phyloP scores from a whole-genome alignment of 2,329 filamentous ascomycete species.

The Acrodontium crateriforme region DNA sequence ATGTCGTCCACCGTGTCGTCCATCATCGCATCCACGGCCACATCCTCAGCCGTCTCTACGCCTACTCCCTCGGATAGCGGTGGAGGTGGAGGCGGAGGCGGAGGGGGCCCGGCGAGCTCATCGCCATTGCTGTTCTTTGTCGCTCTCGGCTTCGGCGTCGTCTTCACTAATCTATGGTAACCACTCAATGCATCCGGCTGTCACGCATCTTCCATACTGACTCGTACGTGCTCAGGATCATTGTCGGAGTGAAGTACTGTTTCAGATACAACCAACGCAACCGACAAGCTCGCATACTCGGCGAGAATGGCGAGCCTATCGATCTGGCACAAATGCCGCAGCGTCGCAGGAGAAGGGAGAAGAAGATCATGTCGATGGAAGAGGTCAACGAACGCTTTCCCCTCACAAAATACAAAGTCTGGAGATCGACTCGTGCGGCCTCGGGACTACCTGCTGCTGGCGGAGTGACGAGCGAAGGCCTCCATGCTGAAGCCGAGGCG shows the following conservation, averaged over 20 bases:
- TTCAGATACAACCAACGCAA: slow-evolving; percentile 96
- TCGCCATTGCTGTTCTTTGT: slow-evolving; percentile 84
- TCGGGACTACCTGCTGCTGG: slow-evolving; percentile 74
- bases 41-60: no score
- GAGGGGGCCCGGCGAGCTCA: slow-evolving; percentile 46
- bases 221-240: slow-evolving; percentile 59
- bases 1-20: no score
- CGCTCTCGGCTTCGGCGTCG: slow-evolving; percentile 88
- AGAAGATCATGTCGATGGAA: slow-evolving; percentile 98
- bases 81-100: slow-evolving; percentile 4
- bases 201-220: slow-evolving; percentile 1
- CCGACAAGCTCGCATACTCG: slow-evolving; percentile 58
- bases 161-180: slow-evolving; percentile 97
- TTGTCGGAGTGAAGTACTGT: slow-evolving; percentile 98
- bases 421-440: slow-evolving; percentile 70
- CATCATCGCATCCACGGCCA: no score
- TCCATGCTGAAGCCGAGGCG: slow-evolving; percentile 18
- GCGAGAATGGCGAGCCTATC: slow-evolving; percentile 71
- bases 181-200: no score
- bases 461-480: slow-evolving; percentile 56
- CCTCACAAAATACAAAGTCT: slow-evolving; percentile 89
- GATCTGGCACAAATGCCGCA: slow-evolving; percentile 74
- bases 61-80: no score
- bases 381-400: slow-evolving; percentile 97
- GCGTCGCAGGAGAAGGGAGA: slow-evolving; percentile 70